phyloP scores from a whole-genome alignment of 495 filamentous ascomycete species.

The Pyrenula massariospora region DNA sequence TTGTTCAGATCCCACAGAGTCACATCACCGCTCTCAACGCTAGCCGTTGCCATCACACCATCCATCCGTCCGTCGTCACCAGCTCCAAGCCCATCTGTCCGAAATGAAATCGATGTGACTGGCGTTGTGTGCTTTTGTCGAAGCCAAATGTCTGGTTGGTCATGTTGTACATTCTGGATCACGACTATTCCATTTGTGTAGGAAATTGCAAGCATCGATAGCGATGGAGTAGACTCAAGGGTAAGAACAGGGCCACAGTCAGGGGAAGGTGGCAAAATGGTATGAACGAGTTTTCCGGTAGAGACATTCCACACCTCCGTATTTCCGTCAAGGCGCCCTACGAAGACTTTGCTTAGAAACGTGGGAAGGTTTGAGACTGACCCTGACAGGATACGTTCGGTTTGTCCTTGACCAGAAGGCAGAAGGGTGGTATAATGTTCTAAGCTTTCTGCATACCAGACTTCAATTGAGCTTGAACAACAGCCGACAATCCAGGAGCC shows the following conservation, averaged over 20 bases:
- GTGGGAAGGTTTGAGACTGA: slow-evolving; percentile 76
- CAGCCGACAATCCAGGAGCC: slow-evolving; percentile 87
- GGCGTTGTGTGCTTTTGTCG: slow-evolving; percentile 39
- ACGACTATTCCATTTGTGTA: slow-evolving; percentile 67
- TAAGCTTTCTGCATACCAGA: slow-evolving; percentile 64
- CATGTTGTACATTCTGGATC: slow-evolving; percentile 69
- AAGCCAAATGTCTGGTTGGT: slow-evolving; percentile 55
- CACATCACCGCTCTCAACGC: slow-evolving; percentile 62
- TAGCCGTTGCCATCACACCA: slow-evolving; percentile 79
- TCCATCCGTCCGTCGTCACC: slow-evolving; percentile 71
- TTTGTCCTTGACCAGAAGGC: slow-evolving; percentile 30
- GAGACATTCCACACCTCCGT: slow-evolving; percentile 96
- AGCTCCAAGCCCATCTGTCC: slow-evolving; percentile 81
- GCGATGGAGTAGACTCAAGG: slow-evolving; percentile 66
- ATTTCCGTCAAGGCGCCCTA: slow-evolving; percentile 72
- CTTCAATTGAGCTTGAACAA: slow-evolving; percentile 60
- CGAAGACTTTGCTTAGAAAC: slow-evolving; percentile 90
- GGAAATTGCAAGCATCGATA: slow-evolving; percentile 80
- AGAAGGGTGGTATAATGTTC: slow-evolving; percentile 82
- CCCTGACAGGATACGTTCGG: slow-evolving; percentile 49
- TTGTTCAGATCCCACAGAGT: slow-evolving; percentile 93
- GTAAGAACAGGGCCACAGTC: slow-evolving; percentile 66
- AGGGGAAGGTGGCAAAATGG: slow-evolving; percentile 56
- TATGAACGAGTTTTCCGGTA: slow-evolving; percentile 79
- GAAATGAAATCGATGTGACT: slow-evolving; percentile 78